Evolutionary conservation across 495 filamentous ascomycete species (phyloP), one percentile per base, ranked within the genome.

Genomic region (Thermothielavioides terrestris): DNA sequence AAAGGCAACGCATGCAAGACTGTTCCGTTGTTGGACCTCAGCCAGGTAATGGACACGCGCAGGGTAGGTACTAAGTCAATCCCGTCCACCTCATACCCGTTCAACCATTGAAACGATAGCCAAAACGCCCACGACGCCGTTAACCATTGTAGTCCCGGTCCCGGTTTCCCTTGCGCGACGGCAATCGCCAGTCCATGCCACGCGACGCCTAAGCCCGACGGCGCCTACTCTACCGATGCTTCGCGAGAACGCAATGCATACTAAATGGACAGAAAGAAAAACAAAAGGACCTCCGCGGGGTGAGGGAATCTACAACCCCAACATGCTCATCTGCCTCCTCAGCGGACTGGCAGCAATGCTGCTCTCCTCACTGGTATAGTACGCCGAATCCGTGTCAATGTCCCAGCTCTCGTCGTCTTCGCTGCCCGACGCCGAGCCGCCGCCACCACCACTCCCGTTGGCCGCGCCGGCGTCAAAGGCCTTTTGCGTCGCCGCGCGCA

Each of bases 401-500:
- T 95, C 89, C 76, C 83, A 88, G 44, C 77, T 73, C 17, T 77
- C 75, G 53, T 81, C 76, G 18, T 77, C 70, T 15, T 75, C 72
- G 22, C 39, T 42, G 22, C 30, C 39, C 9, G 14, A 26, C 10
- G 10, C 39, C 27, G 38, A 28, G 17, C 73, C 64, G 14, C 56
- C 56, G 15, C 63, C 67, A 15, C 67, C 68, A 20, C 59, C 61
- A 15, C 57, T 54, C 11, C 62, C 67, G 17, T 64, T 68, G 22
- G 54, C 62, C 7, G 53, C 55, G 51, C 54, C 42, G 54, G 73
- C 75, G 23, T 80, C 78, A 71, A 86, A 95, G 35, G 76, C 81
- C 63, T 94, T 94, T 68, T 95, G 89, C 50, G 82, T 78, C 11
- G 88, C 88, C 20, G 85, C 86, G 43, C 92, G 77, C 10, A 79